phyloP scores from a whole-genome alignment of 805 yeast species.

The Saccharomycopsis sp. region DNA sequence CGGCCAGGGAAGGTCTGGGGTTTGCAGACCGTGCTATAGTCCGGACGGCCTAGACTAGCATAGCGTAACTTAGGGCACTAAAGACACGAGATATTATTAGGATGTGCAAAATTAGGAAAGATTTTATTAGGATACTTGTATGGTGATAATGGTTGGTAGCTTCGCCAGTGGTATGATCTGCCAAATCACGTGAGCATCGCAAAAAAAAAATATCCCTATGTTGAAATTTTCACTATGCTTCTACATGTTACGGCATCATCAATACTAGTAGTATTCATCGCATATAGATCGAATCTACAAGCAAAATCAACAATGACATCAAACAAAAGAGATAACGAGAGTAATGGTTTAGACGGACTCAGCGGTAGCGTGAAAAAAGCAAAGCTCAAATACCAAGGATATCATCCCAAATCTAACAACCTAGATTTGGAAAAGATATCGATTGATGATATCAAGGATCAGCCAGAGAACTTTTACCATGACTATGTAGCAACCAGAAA shows the following conservation, averaged over 20 bases:
- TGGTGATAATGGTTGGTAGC: no score
- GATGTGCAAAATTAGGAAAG: no score
- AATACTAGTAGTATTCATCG: no score
- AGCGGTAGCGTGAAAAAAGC: neutral
- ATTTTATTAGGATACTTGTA: no score
- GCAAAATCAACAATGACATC: neutral
- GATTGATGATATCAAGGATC: slow-evolving; percentile 23
- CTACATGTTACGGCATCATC: no score
- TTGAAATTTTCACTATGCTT: neutral
- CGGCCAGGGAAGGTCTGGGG: no score
- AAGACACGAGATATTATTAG: no score
- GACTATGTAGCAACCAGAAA: slow-evolving; percentile 36
- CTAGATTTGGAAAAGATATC: slow-evolving; percentile 2
- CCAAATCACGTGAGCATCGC: neutral
- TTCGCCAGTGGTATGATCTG: neutral
- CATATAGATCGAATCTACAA: no score
- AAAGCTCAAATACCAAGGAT: slow-evolving; percentile 6
- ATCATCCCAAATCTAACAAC: neutral
- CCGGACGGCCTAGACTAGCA: no score
- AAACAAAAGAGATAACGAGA: neutral
- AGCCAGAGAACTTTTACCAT: slow-evolving; percentile 30
- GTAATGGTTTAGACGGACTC: neutral
- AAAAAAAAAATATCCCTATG: neutral
- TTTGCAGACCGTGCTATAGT: no score
- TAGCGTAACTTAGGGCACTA: no score